Base-by-base conservation (phyloP, 2,329 filamentous ascomycete genomes). In the Trichophyton benhamiae region DNA sequence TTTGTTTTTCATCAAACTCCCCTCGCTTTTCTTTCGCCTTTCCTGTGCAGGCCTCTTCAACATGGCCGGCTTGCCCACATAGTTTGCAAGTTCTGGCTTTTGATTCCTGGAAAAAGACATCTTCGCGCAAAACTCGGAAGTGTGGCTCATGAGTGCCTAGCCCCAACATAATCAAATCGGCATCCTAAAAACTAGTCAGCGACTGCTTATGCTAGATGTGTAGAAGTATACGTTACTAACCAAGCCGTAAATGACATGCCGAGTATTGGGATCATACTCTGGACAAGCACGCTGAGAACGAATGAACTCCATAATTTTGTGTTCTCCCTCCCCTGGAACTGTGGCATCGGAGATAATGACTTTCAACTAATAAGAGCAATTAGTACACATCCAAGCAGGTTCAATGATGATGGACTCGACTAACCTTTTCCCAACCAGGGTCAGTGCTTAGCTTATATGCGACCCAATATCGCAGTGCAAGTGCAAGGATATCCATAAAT, bases 271-370 rank as follows among this genome's bases (percentile, higher is more conserved):
- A 70, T 99, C 87, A 74, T 99, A 91, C 66, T 95, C 87, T 3
- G 91, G 87, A 60, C 89, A 94, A 58, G 88, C 84, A 69, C 94
- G 86, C 75, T 99, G 95, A 42, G 92, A 96, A 69, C 94, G 87
- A 66, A 99, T 84, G 73, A 97, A 99, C 67, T 94, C 87, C 94
- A 99, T 99, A 71, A 99, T 97, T 76, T 99, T 99, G 75, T 99
- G 94, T 77, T 99, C 94, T 72, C 94, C 94, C 77, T 99, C 94
- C 71, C 94, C 94, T 60, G 94, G 94, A 44, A 99, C 91, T 46
- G 92, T 96, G 60, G 94, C 92, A 79, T 99, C 94, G 7, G 94
- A 99, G 67, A 99, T 97, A 74, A 99, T 95, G 73, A 99, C 83
- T 80, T 99, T 99, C 73, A 96, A 80, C 75, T 81, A 69, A 44